These are phyloP conservation scores for Austroboletus festivus DNA, from an alignment of 768 basidiomycete genomes.

Conservation along the genomic window DNA sequence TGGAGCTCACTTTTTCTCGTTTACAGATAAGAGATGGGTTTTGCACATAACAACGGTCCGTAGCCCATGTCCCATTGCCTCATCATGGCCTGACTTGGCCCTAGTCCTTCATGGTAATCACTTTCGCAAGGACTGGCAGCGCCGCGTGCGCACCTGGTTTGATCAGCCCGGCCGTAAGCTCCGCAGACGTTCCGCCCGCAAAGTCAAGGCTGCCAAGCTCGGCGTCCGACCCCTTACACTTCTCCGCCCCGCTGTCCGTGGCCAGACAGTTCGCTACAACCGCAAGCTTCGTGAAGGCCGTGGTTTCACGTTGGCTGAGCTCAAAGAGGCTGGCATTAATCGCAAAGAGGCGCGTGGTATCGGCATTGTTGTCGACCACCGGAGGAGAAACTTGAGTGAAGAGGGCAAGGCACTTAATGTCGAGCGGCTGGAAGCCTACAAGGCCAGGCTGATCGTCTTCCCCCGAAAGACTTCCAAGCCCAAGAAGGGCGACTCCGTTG, in stretches of 20 bases:
- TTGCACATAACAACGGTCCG: constrained; percentile 36
- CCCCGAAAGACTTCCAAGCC: constrained; percentile 93
- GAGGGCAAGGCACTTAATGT: constrained; percentile 96
- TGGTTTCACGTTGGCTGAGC: constrained; percentile 91
- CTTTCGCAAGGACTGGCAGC: constrained; percentile 99
- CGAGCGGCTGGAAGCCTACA: constrained; percentile 91
- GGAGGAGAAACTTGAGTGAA: constrained; percentile 93
- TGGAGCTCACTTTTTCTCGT: constrained; percentile 13
- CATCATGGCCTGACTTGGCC: constrained; percentile 7
- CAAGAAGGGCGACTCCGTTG: constrained; percentile 92
- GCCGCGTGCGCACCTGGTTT: constrained; percentile 95
- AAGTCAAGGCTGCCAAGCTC: constrained; percentile 83
- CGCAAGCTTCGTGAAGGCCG: constrained; percentile 94
- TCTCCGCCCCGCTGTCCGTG: constrained; percentile 96
- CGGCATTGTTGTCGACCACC: constrained; percentile 95
- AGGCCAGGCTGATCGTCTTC: constrained; percentile 90
- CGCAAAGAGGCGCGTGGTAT: constrained; percentile 90
- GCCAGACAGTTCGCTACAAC: constrained; percentile 97
- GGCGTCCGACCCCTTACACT: constrained; percentile 89
- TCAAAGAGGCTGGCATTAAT: constrained; percentile 94
- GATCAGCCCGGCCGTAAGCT: constrained; percentile 98
- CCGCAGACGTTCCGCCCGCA: constrained; percentile 88
- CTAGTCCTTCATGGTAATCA: constrained; percentile 89
- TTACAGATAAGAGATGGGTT: constrained; percentile 35
- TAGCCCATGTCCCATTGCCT: constrained; percentile 27